Evolutionary conservation across 2,329 filamentous ascomycete species (phyloP).

Genomic region (Teratosphaeria nubilosa): DNA sequence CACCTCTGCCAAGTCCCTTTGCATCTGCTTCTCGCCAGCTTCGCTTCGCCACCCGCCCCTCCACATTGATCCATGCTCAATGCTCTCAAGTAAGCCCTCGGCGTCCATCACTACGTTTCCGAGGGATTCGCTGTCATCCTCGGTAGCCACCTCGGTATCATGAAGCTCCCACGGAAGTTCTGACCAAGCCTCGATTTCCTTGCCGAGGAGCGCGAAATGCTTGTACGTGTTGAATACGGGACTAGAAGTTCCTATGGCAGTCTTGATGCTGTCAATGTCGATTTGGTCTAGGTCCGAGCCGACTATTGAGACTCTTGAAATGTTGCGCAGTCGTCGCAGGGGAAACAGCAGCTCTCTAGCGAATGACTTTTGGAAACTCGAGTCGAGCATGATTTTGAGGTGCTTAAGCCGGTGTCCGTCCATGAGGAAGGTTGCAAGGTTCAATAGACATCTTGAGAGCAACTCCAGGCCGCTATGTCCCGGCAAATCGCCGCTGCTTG

Average conservation of each 20-base stretch:
- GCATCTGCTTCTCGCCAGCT: neutral
- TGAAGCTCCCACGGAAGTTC: neutral
- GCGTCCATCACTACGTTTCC: neutral
- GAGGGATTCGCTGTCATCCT: neutral
- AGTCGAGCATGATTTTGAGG: slow-evolving; percentile 1
- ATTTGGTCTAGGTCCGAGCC: neutral
- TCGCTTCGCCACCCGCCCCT: neutral
- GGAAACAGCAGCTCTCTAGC: neutral
- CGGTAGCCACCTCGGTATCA: neutral
- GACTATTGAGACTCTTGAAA: neutral
- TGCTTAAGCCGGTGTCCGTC: slow-evolving; percentile 5
- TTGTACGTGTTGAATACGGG: neutral
- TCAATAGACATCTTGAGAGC: slow-evolving; percentile 1
- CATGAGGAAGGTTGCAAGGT: slow-evolving; percentile 9
- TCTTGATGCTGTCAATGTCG: neutral
- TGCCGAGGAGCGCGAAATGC: neutral
- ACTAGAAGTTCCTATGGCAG: neutral
- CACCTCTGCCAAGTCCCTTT: neutral
- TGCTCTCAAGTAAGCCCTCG: neutral
- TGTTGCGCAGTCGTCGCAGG: neutral
- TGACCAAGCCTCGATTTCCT: neutral
- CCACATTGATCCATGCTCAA: neutral
- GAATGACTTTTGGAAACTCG: neutral
- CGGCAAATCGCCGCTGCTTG: too few species aligned
- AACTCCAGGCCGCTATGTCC: neutral